A percentile compares a stretch with the other conserved stretches of the same genome.
Evolutionary conservation across 192 early-diverging fungal genomes (phyloP).

Genomic region (Thamnidium elegans): DNA sequence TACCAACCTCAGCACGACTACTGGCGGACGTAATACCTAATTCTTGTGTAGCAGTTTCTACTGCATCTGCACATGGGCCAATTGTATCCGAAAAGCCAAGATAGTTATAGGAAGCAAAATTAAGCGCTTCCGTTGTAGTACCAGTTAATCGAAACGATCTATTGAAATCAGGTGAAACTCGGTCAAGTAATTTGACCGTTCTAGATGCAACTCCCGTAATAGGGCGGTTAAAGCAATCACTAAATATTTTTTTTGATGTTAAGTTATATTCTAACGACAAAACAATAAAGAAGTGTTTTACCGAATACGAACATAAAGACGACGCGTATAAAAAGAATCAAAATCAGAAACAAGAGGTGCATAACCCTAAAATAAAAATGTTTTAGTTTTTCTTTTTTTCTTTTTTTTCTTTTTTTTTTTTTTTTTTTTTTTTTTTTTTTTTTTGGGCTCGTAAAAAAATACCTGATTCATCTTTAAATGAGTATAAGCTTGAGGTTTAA

Average conservation of each 20-base stretch:
- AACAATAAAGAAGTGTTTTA: constrained; percentile 1
- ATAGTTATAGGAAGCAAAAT: constrained; percentile 97
- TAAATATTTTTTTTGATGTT: not conserved
- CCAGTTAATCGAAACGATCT: constrained; percentile 82
- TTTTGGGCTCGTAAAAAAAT: too few species aligned
- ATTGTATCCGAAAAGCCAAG: constrained; percentile 92
- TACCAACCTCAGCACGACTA: constrained; percentile 72
- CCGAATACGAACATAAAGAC: constrained; percentile 62
- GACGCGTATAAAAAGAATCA: constrained; percentile 93
- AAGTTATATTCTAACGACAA: not conserved
- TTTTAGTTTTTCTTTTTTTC: not conserved
- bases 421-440: not conserved
- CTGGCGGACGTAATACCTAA: constrained; percentile 71
- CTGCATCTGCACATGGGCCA: constrained; percentile 94
- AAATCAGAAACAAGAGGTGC: constrained; percentile 94
- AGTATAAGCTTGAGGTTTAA: constrained; percentile 66
- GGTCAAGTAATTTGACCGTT: constrained; percentile 80
- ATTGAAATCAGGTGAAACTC: constrained; percentile 83
- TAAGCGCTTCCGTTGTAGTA: constrained; percentile 73
- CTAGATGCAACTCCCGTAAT: constrained; percentile 91
- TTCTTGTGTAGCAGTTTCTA: constrained; percentile 70
- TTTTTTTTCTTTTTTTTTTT: too few species aligned
- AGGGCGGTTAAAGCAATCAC: constrained; percentile 91
- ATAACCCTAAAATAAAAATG: constrained; percentile 61
- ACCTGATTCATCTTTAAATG: constrained; percentile 73